Percentiles rank a stretch among this genome's conserved stretches.
Evolutionary conservation across 179 eudicot species (phyloP).

Genomic region (Nepenthes alata): DNA sequence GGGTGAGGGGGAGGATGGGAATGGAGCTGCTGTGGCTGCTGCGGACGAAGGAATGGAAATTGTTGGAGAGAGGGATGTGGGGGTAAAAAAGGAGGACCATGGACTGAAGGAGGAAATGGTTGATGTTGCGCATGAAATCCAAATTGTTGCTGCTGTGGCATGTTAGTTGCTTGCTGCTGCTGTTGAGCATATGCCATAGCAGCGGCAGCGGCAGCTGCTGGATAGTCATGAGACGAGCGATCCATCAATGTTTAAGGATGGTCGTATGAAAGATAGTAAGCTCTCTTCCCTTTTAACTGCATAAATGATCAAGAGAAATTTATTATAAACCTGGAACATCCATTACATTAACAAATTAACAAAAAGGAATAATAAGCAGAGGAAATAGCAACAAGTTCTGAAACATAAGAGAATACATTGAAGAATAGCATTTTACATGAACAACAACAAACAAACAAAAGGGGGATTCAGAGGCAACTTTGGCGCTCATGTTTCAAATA

Average conservation of each 20-base stretch:
- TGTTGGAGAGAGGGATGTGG: slow-evolving; percentile 70
- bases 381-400: too few species aligned
- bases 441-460: too few species aligned
- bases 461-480: too few species aligned
- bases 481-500: too few species aligned
- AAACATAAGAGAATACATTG: too few species aligned
- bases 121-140: slow-evolving; percentile 84
- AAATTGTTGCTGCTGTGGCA: slow-evolving; percentile 44
- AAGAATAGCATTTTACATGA: too few species aligned
- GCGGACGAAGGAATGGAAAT: slow-evolving; percentile 54
- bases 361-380: too few species aligned
- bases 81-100: slow-evolving; percentile 56
- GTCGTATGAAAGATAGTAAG: too few species aligned
- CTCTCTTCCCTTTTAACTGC: too few species aligned
- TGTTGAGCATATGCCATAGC: slow-evolving; percentile 80
- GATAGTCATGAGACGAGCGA: slow-evolving; percentile 68
- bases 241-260: slow-evolving; percentile 36
- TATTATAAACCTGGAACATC: too few species aligned
- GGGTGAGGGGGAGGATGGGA: slow-evolving; percentile 58
- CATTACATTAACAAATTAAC: too few species aligned
- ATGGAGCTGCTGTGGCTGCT: slow-evolving; percentile 55
- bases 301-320: too few species aligned
- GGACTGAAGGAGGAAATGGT: slow-evolving; percentile 61
- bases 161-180: slow-evolving; percentile 49
- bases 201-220: slow-evolving; percentile 30